Percentiles rank a stretch among this genome's conserved stretches.
Conservation (phyloP, 768 basidiomycete species). For the Auricularia sp. region DNA sequence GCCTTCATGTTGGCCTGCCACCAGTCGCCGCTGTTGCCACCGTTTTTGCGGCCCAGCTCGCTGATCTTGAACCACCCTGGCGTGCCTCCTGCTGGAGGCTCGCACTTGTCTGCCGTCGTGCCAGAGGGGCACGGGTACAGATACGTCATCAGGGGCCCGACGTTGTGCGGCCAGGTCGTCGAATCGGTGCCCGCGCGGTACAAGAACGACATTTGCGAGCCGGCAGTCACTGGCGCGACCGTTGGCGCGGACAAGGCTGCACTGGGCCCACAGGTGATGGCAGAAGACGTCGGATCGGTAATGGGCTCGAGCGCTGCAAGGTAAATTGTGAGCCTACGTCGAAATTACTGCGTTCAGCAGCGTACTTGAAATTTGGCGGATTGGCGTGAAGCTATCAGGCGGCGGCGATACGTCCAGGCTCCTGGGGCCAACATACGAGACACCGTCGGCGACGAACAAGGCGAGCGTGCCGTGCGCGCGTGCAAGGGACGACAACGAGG, state of each 20-base stretch:
- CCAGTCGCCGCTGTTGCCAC: constrained; percentile 29
- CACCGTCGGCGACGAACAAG: neutral
- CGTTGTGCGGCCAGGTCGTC: neutral
- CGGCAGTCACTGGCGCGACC: neutral
- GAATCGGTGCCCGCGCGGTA: neutral
- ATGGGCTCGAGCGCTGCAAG: neutral
- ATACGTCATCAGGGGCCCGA: neutral
- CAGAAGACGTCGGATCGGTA: neutral
- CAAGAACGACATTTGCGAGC: neutral
- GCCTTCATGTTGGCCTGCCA: constrained; percentile 40
- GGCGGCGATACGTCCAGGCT: neutral
- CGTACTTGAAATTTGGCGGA: neutral
- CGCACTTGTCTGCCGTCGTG: neutral
- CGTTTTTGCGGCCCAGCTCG: constrained; percentile 34
- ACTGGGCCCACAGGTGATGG: neutral
- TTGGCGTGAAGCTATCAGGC: neutral
- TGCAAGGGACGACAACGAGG: too few species aligned
- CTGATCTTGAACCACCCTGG: constrained; percentile 71
- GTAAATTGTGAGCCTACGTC: neutral
- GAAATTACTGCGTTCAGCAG: neutral
- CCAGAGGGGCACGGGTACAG: neutral
- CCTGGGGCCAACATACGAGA: neutral
- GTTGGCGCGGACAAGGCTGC: neutral
- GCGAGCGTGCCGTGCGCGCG: too few species aligned
- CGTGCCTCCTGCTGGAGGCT: constrained; percentile 7